These are phyloP conservation scores for Omphalotus guepiniiformis DNA, from an alignment of 768 basidiomycete genomes.

Conservation along the genomic window DNA sequence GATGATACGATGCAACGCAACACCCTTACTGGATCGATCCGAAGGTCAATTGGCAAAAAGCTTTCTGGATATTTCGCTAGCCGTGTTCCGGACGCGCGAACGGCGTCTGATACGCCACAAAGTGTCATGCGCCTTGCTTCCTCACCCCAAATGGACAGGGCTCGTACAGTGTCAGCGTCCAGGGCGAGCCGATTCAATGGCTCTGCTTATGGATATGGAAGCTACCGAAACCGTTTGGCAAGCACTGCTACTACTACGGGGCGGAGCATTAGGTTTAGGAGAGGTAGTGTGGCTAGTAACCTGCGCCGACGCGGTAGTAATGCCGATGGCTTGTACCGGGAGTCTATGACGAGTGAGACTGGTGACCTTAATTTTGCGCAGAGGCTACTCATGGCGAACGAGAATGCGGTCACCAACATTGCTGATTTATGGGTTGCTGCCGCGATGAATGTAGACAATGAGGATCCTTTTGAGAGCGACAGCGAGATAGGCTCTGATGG, in stretches of 20 bases:
- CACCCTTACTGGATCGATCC: slow-evolving; percentile 36
- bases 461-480: slow-evolving; percentile 70
- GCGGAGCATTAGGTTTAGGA: slow-evolving; percentile 34
- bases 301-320: slow-evolving; percentile 45
- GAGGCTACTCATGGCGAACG: slow-evolving; percentile 86
- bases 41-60: slow-evolving; percentile 46
- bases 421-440: slow-evolving; percentile 97
- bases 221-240: slow-evolving; percentile 51
- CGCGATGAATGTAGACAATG: slow-evolving; percentile 92
- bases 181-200: slow-evolving; percentile 62
- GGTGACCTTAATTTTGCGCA: slow-evolving; percentile 83
- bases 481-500: slow-evolving; percentile 36
- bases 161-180: slow-evolving; percentile 40
- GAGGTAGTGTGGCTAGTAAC: slow-evolving; percentile 54
- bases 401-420: slow-evolving; percentile 90
- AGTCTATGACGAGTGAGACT: slow-evolving; percentile 42
- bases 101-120: slow-evolving; percentile 24
- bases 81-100: slow-evolving; percentile 40
- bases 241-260: slow-evolving; percentile 36
- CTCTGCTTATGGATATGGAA: slow-evolving; percentile 75
- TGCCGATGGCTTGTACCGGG: slow-evolving; percentile 34
- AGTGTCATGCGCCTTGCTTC: slow-evolving; percentile 44
- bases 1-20: slow-evolving; percentile 26
- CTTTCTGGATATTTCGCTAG: slow-evolving; percentile 59
- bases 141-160: slow-evolving; percentile 37